Evolutionary conservation across 768 basidiomycete species (phyloP).

Genomic region (Suillus subalutaceus): DNA sequence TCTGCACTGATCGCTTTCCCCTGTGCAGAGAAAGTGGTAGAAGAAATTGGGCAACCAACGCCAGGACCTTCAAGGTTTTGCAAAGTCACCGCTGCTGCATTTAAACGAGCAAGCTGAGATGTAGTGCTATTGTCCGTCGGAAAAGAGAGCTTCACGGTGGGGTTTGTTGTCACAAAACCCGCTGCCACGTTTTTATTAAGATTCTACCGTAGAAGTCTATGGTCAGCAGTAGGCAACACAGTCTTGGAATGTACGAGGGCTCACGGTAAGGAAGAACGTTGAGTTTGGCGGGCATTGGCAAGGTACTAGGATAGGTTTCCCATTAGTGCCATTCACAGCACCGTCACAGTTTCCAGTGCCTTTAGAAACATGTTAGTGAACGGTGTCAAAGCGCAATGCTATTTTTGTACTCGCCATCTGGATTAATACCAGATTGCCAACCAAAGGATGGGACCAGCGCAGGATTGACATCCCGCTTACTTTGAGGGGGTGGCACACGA

Average conservation of each 20-base stretch:
- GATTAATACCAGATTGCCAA: conserved; percentile 56
- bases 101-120: conserved; percentile 58
- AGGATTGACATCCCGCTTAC: conserved; percentile 51
- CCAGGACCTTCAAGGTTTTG: conserved; percentile 75
- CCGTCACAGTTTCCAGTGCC: conserved; percentile 76
- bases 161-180: conserved; percentile 68
- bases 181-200: conserved; percentile 60
- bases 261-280: conserved; percentile 52
- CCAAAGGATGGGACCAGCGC: conserved; percentile 64
- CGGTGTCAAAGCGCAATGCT: neutral
- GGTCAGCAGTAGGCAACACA: conserved; percentile 10
- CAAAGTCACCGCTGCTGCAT: conserved; percentile 64
- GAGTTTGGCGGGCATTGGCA: conserved; percentile 66
- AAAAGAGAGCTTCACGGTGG: conserved; percentile 59
- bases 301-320: conserved; percentile 60
- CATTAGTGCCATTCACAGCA: conserved; percentile 55
- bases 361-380: conserved; percentile 11
- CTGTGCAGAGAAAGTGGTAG: conserved; percentile 59
- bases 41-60: conserved; percentile 64
- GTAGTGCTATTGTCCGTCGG: conserved; percentile 58
- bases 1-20: conserved; percentile 28
- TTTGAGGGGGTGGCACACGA: conserved; percentile 3
- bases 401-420: conserved; percentile 48
- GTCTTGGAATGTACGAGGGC: conserved; percentile 14
- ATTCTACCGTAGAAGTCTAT: conserved; percentile 26